Base-by-base conservation (phyloP, 495 filamentous ascomycete species). In the Penicillium salamii region DNA sequence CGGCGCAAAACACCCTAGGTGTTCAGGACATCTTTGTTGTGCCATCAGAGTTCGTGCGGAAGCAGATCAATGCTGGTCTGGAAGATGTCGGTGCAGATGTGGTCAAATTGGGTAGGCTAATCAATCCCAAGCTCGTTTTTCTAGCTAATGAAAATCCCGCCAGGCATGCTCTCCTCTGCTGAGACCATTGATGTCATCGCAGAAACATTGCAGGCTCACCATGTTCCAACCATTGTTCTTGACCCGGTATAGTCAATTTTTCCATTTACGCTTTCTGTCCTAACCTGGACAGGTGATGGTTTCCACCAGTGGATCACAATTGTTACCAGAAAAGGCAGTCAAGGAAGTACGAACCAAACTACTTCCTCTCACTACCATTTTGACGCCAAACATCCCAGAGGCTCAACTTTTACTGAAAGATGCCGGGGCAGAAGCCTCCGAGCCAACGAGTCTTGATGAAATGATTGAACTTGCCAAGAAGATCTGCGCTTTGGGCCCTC, bases 361-460 rank as follows among this genome's bases (percentile, higher is more conserved):
- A 12, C 78, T 97, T n/a, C 88, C 88, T 2, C 60, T 83, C 38
- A 81, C 90, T 0, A 92, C 84, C 1, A 70, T 98, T 40, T 66
- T 96, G 19, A 98, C 93, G 0, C 92, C 93, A 3, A 98, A 98
- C 59, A 78, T 96, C 17, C 90, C 91, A 4, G 93, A 98, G 70
- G 93, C 92, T 2, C 75, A 77, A 34, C 73, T 90, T 2, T 73
- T 98, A 1, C 68, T 96, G 13, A 68, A 81, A 40, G 73, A 85
- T 47, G 66, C 80, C 8, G 81, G 82, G 1, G 29, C 67, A n/a
- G 60, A 69, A 12, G 58, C 67, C 9, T 39, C 68, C 3, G 75
- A 85, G 3, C 76, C 83, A 2, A 60, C 75, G 3, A 75, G 73
- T 32, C 59, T 87, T 2, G 68, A 78, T 9, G 85, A 85, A 18